A percentile compares a stretch with the other conserved stretches of the same genome.
phyloP scores from a whole-genome alignment of 257 asterid genomes.

The Cynanchum wilfordii region DNA sequence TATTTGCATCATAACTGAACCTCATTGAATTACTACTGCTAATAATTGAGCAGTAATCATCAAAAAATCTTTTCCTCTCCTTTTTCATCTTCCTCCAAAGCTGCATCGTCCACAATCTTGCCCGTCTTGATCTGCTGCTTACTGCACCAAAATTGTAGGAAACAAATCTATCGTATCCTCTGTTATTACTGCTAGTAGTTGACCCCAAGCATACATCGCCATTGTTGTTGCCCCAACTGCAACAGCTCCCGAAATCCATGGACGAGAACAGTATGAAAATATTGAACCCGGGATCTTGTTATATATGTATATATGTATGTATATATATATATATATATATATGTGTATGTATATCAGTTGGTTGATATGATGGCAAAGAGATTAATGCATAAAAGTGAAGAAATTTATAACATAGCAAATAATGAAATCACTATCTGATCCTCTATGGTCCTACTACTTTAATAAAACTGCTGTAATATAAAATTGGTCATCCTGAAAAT shows the following conservation, averaged over 20 bases:
- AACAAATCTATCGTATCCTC: slow-evolving; percentile 31
- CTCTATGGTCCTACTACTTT: no score
- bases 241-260: slow-evolving; percentile 21
- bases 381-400: no score
- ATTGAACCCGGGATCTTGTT: no score
- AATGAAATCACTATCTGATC: no score
- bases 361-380: no score
- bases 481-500: slow-evolving; percentile 14
- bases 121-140: slow-evolving; percentile 45
- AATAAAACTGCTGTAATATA: no score
- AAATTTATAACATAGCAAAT: no score
- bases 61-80: slow-evolving; percentile 45
- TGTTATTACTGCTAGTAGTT: slow-evolving; percentile 21
- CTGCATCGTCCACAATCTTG: slow-evolving; percentile 8
- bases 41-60: slow-evolving; percentile 14
- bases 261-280: no score
- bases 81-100: slow-evolving; percentile 75
- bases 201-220: slow-evolving; percentile 26
- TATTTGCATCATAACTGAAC: slow-evolving; percentile 53
- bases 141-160: slow-evolving; percentile 13
- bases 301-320: no score
- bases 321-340: no score
- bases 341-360: no score
- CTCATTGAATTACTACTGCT: slow-evolving; percentile 31
- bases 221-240: slow-evolving; percentile 23